These are phyloP conservation scores for Phoenix dactylifera DNA, from an alignment of 176 grass and related monocot genomes.

Conservation along the genomic window DNA sequence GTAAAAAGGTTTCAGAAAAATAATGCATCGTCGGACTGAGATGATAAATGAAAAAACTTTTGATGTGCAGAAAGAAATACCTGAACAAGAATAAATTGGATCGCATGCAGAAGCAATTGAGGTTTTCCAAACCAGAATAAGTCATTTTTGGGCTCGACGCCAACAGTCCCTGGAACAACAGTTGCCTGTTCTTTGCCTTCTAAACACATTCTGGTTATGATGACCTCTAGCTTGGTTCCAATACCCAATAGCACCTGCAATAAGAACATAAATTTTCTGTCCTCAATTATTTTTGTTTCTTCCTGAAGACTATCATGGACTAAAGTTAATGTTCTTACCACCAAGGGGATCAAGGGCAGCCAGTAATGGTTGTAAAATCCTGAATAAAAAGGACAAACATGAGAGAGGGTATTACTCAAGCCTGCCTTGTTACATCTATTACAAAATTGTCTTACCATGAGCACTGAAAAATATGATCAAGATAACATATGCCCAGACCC, in stretches of 20 bases:
- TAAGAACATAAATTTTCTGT: background rate
- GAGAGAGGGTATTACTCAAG: background rate
- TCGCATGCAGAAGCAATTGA: constrained; percentile 2
- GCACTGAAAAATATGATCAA: constrained; percentile 11
- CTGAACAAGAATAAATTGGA: constrained; percentile 16
- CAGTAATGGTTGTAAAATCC: constrained; percentile 10
- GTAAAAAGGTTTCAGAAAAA: too few species aligned
- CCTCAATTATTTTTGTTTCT: background rate
- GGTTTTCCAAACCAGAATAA: constrained; percentile 10
- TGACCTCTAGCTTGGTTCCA: constrained; percentile 10
- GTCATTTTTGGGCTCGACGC: background rate
- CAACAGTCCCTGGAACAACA: constrained; percentile 3
- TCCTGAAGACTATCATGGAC: background rate
- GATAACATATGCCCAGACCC: constrained; percentile 6
- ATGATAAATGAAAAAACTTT: too few species aligned
- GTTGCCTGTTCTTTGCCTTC: background rate
- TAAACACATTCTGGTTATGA: constrained; percentile 15
- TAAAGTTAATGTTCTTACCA: background rate
- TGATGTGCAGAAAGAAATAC: background rate
- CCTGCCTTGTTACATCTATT: too few species aligned
- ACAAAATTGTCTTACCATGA: background rate
- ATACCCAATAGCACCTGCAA: constrained; percentile 7
- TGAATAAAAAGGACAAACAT: background rate
- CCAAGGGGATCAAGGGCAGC: constrained; percentile 7
- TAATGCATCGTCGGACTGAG: too few species aligned